Percentiles rank a stretch among this genome's conserved stretches.
phyloP scores from a whole-genome alignment of 192 early-diverging fungal species.

The Entomortierella parvispora region DNA sequence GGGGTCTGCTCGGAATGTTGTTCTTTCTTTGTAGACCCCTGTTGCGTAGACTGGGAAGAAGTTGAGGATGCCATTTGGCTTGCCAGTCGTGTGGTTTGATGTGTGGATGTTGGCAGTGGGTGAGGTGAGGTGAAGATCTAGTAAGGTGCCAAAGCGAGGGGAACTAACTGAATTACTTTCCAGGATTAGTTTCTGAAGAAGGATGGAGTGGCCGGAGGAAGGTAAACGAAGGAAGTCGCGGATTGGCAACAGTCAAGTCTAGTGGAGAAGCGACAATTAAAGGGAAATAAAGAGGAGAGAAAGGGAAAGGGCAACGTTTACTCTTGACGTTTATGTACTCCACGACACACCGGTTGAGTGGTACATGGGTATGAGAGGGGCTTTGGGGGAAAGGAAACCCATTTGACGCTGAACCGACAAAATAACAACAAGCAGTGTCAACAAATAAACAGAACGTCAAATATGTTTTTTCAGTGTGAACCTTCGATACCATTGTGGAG shows the following conservation, averaged over 20 bases:
- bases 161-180: background rate
- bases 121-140: background rate
- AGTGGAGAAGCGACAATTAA: background rate
- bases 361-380: too few species aligned
- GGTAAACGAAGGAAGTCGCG: background rate
- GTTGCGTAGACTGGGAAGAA: conserved; percentile 31
- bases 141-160: background rate
- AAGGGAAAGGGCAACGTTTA: background rate
- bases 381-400: too few species aligned
- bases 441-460: too few species aligned
- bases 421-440: too few species aligned
- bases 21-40: conserved; percentile 1
- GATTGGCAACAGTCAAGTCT: background rate
- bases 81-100: background rate
- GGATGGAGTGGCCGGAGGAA: background rate
- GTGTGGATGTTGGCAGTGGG: background rate
- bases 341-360: background rate
- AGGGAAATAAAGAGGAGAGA: background rate
- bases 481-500: too few species aligned
- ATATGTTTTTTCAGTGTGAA: too few species aligned
- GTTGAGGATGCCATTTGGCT: conserved; percentile 23
- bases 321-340: background rate
- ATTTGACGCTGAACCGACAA: too few species aligned
- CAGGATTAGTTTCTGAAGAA: background rate
- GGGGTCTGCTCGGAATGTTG: background rate